Evolutionary conservation across 176 grass and related monocot species (phyloP), one percentile per base, ranked within the genome.

Genomic region (Aegilops speltoides): DNA sequence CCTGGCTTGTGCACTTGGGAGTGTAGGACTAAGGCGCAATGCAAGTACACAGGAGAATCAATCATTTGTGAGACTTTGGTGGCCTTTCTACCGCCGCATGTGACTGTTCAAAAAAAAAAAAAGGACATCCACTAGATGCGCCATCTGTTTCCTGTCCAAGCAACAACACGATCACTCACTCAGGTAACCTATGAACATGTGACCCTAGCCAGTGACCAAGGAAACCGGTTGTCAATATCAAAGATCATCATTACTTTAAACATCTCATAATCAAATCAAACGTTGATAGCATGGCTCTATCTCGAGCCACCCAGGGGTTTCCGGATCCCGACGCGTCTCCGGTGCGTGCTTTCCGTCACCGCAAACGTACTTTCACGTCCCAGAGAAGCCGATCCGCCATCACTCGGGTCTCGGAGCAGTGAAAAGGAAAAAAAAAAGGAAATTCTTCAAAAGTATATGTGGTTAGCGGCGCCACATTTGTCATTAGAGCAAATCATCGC

Each of bases 401-500:
- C 78, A 63, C 69, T 69, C 63, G 11, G 26, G 37, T 40, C 41
- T 28, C 28, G 33, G 5, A 6, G 14, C 78, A 68, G 25, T 22
- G 20, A 8, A 65, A 59, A 22, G 9, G 54, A 52, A 16, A 22
- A 52, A 22, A 52, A 0, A 57, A 52, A 3, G 26, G 79, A 54
- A 81, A 15, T 74, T 66, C 24, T 48, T 41, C 10, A 38, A 38
- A 37, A 37, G 36, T 8, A 34, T 40, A 20, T 36, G 69, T 22
- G 74, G 26, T 77, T 77, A 62, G 52, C 83, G 28, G 88, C 80
- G 7, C 67, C 45, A 28, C 60, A 75, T 33, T 50, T 28, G 46
- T 38, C 37, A 59, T 88, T 68, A 69, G 61, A 70, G 84, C 76
- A 38, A 62, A 88, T 81, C 77, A 50, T 54, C 50, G 50, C 17